Conservation (phyloP, 2,329 filamentous ascomycete genomes). For the Ascochyta rabiei region DNA sequence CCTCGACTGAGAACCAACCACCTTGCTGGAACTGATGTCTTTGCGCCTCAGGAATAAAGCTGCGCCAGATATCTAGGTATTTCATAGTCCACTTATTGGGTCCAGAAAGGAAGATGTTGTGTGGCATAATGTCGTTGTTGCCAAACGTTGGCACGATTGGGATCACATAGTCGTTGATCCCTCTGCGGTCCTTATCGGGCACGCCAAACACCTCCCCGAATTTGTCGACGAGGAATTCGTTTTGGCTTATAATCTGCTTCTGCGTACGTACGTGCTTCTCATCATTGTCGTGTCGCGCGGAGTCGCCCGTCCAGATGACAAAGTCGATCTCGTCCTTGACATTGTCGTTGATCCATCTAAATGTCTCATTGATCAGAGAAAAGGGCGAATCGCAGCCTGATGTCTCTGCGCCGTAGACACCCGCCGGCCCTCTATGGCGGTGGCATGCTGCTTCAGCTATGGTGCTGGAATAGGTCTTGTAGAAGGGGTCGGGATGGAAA, state of each 20-base stretch:
- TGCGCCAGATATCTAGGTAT: constrained; percentile 79
- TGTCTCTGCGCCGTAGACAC: constrained; percentile 81
- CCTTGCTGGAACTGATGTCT: constrained; percentile 89
- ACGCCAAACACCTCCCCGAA: constrained; percentile 74
- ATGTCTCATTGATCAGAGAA: constrained; percentile 82
- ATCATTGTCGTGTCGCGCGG: constrained; percentile 87
- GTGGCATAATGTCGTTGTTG: constrained; percentile 96
- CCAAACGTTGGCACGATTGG: constrained; percentile 90
- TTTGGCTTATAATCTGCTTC: constrained; percentile 77
- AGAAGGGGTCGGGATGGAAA: constrained; percentile 88
- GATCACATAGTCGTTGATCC: constrained; percentile 65
- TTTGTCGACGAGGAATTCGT: constrained; percentile 75
- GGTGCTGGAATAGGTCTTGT: constrained; percentile 78
- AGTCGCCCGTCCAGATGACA: constrained; percentile 91
- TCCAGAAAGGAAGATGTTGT: constrained; percentile 87
- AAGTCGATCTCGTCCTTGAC: constrained; percentile 83
- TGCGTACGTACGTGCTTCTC: constrained; percentile 76
- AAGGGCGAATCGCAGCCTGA: constrained; percentile 87
- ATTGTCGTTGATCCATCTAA: constrained; percentile 83
- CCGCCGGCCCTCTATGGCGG: constrained; percentile 74
- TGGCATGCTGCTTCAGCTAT: constrained; percentile 76
- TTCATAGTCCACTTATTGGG: constrained; percentile 84
- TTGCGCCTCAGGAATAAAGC: constrained; percentile 91
- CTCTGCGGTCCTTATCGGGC: constrained; percentile 52
- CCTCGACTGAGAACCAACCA: constrained; percentile 94